Evolutionary conservation across 495 filamentous ascomycete genomes (phyloP).

Genomic region (Aspergillus incahuasiensis): DNA sequence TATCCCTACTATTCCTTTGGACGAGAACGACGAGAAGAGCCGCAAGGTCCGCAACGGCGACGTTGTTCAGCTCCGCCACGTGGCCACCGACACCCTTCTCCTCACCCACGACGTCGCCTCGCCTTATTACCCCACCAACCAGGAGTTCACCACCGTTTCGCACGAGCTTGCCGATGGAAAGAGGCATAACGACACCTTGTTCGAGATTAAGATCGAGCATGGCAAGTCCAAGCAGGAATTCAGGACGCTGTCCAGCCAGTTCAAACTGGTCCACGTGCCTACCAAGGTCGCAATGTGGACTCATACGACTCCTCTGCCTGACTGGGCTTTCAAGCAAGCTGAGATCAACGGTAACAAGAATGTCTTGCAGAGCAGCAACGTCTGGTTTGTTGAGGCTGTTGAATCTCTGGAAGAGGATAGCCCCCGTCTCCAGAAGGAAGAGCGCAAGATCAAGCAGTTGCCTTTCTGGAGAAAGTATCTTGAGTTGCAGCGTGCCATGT

Average conservation of each 20-base stretch:
- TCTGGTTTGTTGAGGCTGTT: constrained; percentile 92
- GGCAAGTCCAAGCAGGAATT: constrained; percentile 80
- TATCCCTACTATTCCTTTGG: constrained; percentile 56
- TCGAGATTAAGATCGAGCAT: constrained; percentile 86
- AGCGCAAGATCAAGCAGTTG: constrained; percentile 71
- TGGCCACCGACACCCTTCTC: constrained; percentile 81
- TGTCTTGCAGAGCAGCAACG: constrained; percentile 78
- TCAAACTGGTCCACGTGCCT: constrained; percentile 91
- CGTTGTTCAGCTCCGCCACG: constrained; percentile 78
- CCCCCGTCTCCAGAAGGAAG: constrained; percentile 64
- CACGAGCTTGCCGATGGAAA: constrained; percentile 68
- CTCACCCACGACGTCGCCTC: constrained; percentile 98
- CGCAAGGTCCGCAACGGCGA: constrained; percentile 79
- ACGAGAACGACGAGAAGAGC: constrained; percentile 47
- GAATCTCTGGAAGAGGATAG: constrained; percentile 67
- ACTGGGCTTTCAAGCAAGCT: constrained; percentile 95
- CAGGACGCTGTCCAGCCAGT: constrained; percentile 81
- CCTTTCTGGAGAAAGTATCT: constrained; percentile 93
- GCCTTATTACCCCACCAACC: constrained; percentile 93
- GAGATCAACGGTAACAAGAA: constrained; percentile 99
- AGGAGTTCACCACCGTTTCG: constrained; percentile 88
- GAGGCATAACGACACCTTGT: constrained; percentile 84
- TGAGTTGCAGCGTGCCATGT: constrained; percentile 96
- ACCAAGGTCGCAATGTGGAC: constrained; percentile 99
- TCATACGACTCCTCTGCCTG: constrained; percentile 84